Percentiles rank a stretch among this genome's conserved stretches.
Conservation (phyloP, 2,329 filamentous ascomycete species). For the Sporothrix pallida region DNA sequence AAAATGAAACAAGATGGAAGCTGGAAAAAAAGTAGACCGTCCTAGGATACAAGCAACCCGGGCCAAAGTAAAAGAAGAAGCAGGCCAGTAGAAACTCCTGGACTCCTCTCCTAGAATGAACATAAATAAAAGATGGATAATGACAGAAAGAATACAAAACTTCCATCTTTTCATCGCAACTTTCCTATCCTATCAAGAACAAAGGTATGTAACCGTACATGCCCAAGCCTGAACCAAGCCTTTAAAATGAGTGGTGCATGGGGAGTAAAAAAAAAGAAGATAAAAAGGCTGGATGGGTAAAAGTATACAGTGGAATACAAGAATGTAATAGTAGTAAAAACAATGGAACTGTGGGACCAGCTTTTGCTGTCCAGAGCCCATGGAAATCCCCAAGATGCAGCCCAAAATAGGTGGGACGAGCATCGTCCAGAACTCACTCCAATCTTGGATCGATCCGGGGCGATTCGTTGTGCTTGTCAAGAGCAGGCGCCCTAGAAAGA, state of each 20-base stretch:
- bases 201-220: background rate
- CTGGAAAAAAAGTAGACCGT: background rate
- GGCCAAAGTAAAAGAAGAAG: background rate
- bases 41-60: background rate
- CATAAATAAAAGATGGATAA: background rate
- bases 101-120: conserved; percentile 1
- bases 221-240: background rate
- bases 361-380: background rate
- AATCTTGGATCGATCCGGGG: background rate
- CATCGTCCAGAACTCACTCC: background rate
- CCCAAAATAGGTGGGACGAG: background rate
- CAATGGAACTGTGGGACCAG: background rate
- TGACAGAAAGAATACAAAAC: background rate
- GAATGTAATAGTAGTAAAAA: conserved; percentile 27
- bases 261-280: background rate
- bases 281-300: background rate
- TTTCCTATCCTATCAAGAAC: conserved; percentile 17
- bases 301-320: conserved; percentile 29
- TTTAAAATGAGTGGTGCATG: background rate
- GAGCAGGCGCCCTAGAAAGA: too few species aligned
- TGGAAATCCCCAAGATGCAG: background rate
- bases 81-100: background rate
- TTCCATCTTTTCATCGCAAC: background rate
- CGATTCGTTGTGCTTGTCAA: background rate
- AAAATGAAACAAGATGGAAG: conserved; percentile 20